Base-by-base conservation (phyloP, 768 basidiomycete species). In the Boletus reticuloceps region DNA sequence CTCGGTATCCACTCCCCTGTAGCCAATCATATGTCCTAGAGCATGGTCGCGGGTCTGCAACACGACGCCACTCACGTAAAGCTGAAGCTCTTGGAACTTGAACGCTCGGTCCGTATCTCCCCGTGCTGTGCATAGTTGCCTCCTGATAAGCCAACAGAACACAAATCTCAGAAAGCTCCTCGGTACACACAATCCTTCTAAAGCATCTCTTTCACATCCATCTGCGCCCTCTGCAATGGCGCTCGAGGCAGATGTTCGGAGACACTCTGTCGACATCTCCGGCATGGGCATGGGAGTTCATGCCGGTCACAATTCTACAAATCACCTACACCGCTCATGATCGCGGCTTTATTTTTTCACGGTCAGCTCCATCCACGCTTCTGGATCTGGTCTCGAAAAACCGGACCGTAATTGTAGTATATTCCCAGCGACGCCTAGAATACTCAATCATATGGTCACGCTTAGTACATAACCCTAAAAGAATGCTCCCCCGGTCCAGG, bases 41-140 rank as follows among this genome's bases (percentile, higher is more conserved):
- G 86, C 59, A 88, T 88, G 82, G 83, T 89, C 5, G 77, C 86
- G 0, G 84, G 84, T 25, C 76, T 90, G 6, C 84, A 88, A 47
- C 79, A 85, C 63, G 88, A 90, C 57, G 76, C 79, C 5, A 78
- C 81, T 1, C 72, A 83, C 4, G 69, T 79, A 17, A 83, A 82
- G 52, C 68, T 88, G 46, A 86, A 85, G 58, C 73, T 89, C 31
- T 75, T 88, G 42, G 87, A 89, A 62, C 74, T 90, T 25, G 79
- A 89, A 63, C 79, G 87, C 58, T 81, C 85, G 19, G 88, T 89
- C 59, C 16, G 53, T 44, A 34, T 22, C 39, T 17, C 36, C 20
- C 44, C 36, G 42, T 72, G 16, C 4, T 19, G 7, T 12, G 1
- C 20, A 12, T 14, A 8, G 5, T 29, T 40, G 1, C 40, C 32